These are phyloP conservation scores for Pyrus betulifolia DNA, from an alignment of 306 rosid genomes.

Conservation along the genomic window DNA sequence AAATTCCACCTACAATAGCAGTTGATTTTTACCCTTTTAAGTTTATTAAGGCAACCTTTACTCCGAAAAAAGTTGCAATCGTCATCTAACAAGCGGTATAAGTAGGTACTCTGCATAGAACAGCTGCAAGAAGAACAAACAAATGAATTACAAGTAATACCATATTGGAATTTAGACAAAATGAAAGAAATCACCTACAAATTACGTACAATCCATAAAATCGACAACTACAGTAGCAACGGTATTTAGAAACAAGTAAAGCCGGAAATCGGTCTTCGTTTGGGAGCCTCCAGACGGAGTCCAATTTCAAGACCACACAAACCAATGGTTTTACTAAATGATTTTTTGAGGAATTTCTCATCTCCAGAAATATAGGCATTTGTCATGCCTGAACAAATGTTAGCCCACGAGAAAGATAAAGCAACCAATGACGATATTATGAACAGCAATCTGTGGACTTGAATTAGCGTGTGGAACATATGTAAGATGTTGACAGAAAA, in stretches of 20 bases:
- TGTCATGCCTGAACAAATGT: background rate
- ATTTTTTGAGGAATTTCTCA: background rate
- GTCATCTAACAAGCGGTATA: slow-evolving; percentile 74
- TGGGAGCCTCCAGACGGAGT: background rate
- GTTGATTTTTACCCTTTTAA: background rate
- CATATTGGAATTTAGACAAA: background rate
- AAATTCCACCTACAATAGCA: background rate
- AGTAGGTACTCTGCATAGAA: slow-evolving; percentile 87
- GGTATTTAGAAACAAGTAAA: background rate
- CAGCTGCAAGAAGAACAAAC: slow-evolving; percentile 49
- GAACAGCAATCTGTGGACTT: background rate
- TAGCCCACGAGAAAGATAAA: background rate
- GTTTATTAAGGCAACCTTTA: background rate
- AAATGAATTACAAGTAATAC: background rate
- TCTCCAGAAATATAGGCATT: background rate
- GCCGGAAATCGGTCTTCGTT: background rate
- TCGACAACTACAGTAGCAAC: background rate
- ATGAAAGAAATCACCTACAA: background rate
- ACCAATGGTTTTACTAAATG: background rate
- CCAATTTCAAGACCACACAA: background rate
- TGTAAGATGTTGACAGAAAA: background rate
- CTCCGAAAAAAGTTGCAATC: background rate
- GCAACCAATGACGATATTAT: background rate
- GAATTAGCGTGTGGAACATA: background rate
- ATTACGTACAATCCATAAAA: background rate